Conservation (phyloP, 2,329 filamentous ascomycete genomes). For the Colletotrichum eleusines region DNA sequence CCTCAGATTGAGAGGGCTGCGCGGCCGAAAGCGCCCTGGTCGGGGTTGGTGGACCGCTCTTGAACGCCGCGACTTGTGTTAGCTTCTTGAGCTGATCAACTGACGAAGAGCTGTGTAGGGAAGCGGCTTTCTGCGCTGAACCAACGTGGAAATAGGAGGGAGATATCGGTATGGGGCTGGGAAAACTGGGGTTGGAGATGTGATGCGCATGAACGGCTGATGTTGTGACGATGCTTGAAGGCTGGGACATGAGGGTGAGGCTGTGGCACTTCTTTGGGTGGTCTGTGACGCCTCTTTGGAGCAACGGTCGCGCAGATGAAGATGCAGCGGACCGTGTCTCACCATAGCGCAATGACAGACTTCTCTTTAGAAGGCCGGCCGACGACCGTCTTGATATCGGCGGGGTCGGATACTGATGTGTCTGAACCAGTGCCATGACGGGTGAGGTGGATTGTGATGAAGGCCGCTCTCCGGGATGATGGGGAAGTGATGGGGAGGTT, state of each 20-base stretch:
- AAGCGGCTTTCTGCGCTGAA: slow-evolving; percentile 53
- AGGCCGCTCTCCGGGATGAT: slow-evolving; percentile 12
- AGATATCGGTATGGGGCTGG: slow-evolving; percentile 64
- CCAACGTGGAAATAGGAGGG: slow-evolving; percentile 58
- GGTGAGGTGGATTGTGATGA: slow-evolving; percentile 32
- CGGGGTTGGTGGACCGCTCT: slow-evolving; percentile 93
- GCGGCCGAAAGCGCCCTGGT: slow-evolving; percentile 84
- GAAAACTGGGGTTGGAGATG: slow-evolving; percentile 74
- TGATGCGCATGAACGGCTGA: slow-evolving; percentile 74
- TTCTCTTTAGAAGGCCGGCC: slow-evolving; percentile 47
- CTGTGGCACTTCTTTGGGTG: slow-evolving; percentile 57
- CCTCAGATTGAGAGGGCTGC: slow-evolving; percentile 64
- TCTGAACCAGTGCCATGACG: slow-evolving; percentile 31
- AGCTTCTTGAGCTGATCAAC: slow-evolving; percentile 83
- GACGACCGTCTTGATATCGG: slow-evolving; percentile 43
- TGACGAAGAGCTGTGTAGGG: slow-evolving; percentile 69
- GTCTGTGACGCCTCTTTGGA: slow-evolving; percentile 59
- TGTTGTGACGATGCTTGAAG: slow-evolving; percentile 74
- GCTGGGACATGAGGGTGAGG: slow-evolving; percentile 65
- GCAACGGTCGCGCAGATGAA: slow-evolving; percentile 51
- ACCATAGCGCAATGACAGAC: slow-evolving; percentile 45
- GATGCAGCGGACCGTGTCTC: slow-evolving; percentile 50
- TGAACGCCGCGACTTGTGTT: slow-evolving; percentile 83
- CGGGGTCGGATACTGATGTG: slow-evolving; percentile 43
- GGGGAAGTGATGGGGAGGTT: slow-evolving; percentile 34